Conservation (phyloP, 2,329 filamentous ascomycete species). For the Alternaria ventricosa region DNA sequence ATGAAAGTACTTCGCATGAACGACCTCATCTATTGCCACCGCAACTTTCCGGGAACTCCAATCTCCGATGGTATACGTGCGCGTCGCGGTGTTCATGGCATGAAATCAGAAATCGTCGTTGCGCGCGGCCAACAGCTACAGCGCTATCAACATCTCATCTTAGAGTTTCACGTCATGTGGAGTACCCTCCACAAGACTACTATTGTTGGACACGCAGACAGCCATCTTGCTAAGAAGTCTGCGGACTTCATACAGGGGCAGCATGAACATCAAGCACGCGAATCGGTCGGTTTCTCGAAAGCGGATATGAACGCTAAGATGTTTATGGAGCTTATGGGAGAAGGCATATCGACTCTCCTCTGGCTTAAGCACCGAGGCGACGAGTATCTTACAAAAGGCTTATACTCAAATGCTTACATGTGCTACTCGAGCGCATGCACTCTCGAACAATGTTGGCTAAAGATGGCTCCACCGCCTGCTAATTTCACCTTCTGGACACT, state of each 20-base stretch:
- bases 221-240: background rate
- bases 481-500: background rate
- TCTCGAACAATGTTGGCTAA: background rate
- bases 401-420: background rate
- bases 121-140: background rate
- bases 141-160: background rate
- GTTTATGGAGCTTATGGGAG: background rate
- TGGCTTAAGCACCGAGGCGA: background rate
- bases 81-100: background rate
- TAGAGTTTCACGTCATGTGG: background rate
- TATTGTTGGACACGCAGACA: background rate
- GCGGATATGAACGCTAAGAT: background rate
- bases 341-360: background rate
- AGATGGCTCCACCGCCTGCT: background rate
- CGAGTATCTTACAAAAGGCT: background rate
- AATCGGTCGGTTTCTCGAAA: background rate
- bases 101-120: background rate
- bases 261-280: background rate
- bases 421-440: background rate
- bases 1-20: background rate
- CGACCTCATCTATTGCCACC: background rate
- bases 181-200: background rate
- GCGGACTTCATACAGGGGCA: background rate
- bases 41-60: background rate
- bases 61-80: background rate